Conservation (phyloP, 2,329 filamentous ascomycete species). For the Xylariaceae sp. region DNA sequence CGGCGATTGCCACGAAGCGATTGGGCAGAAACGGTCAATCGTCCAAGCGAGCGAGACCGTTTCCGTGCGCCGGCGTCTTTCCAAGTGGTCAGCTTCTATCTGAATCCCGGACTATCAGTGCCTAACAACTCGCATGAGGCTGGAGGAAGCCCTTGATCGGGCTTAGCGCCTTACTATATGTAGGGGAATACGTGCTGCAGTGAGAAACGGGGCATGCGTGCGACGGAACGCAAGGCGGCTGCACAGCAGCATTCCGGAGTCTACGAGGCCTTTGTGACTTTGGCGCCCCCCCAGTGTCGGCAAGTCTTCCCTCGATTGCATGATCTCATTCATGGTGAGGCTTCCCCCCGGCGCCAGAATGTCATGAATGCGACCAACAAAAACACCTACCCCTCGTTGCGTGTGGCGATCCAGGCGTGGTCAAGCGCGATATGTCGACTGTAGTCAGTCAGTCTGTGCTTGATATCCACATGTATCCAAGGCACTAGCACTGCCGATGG, state of each 20-base stretch:
- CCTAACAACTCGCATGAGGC: constrained; percentile 29
- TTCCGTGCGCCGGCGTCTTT: constrained; percentile 39
- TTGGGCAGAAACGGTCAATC: constrained; percentile 42
- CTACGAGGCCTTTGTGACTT: constrained; percentile 24
- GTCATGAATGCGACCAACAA: background rate
- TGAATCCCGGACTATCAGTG: constrained; percentile 33
- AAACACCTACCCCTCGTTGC: too few relatives aligned
- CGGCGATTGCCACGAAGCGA: constrained; percentile 28
- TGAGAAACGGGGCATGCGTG: constrained; percentile 27
- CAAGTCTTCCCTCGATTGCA: constrained; percentile 25
- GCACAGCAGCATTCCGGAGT: constrained; percentile 27
- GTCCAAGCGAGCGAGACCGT: constrained; percentile 39
- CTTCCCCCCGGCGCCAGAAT: background rate
- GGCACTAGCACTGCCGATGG: too few relatives aligned
- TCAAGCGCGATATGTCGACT: too few relatives aligned
- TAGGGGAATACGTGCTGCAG: constrained; percentile 1
- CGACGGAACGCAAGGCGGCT: constrained; percentile 30
- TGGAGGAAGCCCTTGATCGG: constrained; percentile 26
- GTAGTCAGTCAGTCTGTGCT: too few relatives aligned
- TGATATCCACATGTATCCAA: too few relatives aligned
- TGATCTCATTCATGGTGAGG: background rate
- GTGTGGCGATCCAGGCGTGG: too few relatives aligned
- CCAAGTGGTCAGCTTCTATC: constrained; percentile 43
- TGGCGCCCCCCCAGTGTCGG: constrained; percentile 27
- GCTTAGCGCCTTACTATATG: constrained; percentile 23